Evolutionary conservation across 257 asterid genomes (phyloP).

Genomic region (Osmanthus fragrans): DNA sequence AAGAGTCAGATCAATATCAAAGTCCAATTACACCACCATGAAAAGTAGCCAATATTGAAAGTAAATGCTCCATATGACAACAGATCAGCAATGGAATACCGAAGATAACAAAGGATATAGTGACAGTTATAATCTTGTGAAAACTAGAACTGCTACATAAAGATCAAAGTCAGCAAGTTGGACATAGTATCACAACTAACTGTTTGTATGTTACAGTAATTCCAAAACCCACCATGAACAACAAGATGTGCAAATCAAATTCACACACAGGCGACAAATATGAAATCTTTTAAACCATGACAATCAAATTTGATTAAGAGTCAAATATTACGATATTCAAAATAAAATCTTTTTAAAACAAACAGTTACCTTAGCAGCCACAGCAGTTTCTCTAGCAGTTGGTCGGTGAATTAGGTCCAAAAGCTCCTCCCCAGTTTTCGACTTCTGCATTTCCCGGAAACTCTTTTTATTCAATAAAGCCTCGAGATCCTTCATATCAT

Average conservation of each 20-base stretch:
- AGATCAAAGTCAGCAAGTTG: conserved; percentile 12
- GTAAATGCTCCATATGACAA: neutral
- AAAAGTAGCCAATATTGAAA: conserved; percentile 12
- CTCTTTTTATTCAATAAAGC: conserved; percentile 85
- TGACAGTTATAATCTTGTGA: neutral
- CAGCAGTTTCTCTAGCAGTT: conserved; percentile 89
- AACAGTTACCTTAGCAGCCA: conserved; percentile 76
- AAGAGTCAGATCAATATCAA: conserved; percentile 13
- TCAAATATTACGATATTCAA: neutral
- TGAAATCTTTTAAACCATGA: neutral
- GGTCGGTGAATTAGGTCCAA: conserved; percentile 93
- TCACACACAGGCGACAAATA: neutral
- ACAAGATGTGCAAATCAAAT: neutral
- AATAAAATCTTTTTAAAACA: neutral
- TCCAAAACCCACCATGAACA: neutral
- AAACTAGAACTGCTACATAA: neutral
- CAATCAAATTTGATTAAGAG: neutral
- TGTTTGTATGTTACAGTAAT: conserved; percentile 1
- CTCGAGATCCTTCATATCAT: conserved; percentile 91
- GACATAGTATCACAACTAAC: conserved; percentile 9
- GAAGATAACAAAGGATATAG: neutral
- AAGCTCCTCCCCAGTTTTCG: conserved; percentile 95
- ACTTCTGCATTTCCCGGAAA: conserved; percentile 85
- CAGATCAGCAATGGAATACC: conserved; percentile 5
- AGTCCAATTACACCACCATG: conserved; percentile 5